phyloP scores from a whole-genome alignment of 1,284 basidiomycete species.

The Erythrobasidium hasegawianum region DNA sequence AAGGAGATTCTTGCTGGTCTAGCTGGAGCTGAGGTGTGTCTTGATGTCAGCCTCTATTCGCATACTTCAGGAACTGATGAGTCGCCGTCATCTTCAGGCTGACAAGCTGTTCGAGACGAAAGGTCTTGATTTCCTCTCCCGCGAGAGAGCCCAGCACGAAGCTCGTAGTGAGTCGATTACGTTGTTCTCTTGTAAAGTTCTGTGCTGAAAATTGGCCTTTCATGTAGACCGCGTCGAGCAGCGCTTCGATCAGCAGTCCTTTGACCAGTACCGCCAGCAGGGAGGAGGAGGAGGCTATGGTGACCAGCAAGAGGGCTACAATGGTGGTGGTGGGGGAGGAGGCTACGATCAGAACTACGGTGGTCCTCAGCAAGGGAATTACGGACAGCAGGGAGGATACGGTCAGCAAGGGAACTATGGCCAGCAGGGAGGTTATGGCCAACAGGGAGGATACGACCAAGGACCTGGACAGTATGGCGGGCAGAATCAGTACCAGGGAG shows the following conservation, averaged over 20 bases:
- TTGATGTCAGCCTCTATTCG: too few relatives aligned
- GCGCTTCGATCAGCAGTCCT: background rate
- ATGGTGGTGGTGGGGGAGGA: too few relatives aligned
- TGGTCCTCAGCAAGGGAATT: too few relatives aligned
- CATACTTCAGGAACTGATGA: too few relatives aligned
- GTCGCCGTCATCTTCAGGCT: slow-evolving; percentile 13
- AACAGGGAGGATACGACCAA: background rate
- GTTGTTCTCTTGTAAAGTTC: too few relatives aligned
- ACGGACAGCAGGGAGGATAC: too few relatives aligned
- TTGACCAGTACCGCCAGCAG: background rate
- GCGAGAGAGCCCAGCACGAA: slow-evolving; percentile 1
- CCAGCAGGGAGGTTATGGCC: background rate
- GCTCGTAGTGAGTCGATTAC: background rate
- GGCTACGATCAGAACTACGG: too few relatives aligned
- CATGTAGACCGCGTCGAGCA: background rate
- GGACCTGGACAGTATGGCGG: background rate
- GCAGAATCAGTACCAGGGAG: slow-evolving; percentile 3
- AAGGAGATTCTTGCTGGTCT: slow-evolving; percentile 10
- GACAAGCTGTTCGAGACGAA: slow-evolving; percentile 39
- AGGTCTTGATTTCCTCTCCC: slow-evolving; percentile 34
- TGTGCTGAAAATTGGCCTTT: too few relatives aligned
- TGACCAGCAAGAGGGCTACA: too few relatives aligned
- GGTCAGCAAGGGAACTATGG: background rate
- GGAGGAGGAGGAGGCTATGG: background rate
- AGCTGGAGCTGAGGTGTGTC: background rate